Evolutionary conservation across 352 stramenopile genomes (phyloP), one percentile per base, ranked within the genome.

Genomic region (Phytophthora fragariaefolia): DNA sequence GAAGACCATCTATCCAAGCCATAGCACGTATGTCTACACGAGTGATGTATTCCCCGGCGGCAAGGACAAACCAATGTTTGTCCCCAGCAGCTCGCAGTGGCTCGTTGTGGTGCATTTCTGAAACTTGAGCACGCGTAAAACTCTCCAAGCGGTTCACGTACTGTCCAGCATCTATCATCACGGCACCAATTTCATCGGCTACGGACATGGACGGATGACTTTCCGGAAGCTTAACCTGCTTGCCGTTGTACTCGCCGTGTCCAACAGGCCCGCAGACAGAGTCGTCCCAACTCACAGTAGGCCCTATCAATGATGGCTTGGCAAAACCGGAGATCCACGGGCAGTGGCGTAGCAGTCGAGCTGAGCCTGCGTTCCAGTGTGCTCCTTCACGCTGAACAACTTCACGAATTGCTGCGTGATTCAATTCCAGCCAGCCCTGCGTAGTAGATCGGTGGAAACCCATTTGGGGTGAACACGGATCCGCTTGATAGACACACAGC

Each of bases 1-100:
- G 78, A 13, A 92, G 57, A 6, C 82, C 83, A 53, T 92, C 82
- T 30, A 92, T 79, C 78, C 78, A 92, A 10, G 78, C 79, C 71
- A 80, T 80, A 1, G 82, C 76, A 2, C 80, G 71, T 1, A 90
- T 63, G 40, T 90, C 80, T 4, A 92, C 74, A 13, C 66, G 71
- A 24, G 70, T 80, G 32, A 92, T 66, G 49, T 74, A 86, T 63
- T 92, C 83, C 42, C 59, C 52, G 4, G 58, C 66, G 6, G 53
- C 42, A 9, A 92, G 66, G 15, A 90, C 50, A 22, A 90, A 62
- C 69, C 69, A 75, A 49, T 90, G 78, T 18, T 74, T 79, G 22
- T 54, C 27, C 3, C 66, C 71, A 38, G 60, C 57, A 18, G 78
- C 70, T 26, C 61, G 61, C 18, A 76, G 42, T 23, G 69, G 62